Evolutionary conservation across 306 rosid species (phyloP).

Genomic region (Aeschynomene evenia): DNA sequence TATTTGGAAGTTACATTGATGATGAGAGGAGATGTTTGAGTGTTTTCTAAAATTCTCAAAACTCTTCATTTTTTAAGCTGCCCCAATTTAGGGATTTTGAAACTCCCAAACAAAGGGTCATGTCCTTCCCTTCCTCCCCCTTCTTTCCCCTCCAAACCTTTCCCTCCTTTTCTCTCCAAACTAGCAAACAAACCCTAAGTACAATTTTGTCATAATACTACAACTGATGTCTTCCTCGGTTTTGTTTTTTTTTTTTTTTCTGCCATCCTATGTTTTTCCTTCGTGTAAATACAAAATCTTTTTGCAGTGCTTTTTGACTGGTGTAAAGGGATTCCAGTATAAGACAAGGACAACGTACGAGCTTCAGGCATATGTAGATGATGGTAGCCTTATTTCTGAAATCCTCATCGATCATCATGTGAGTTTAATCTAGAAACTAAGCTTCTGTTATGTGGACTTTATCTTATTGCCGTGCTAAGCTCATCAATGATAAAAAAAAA

Average conservation of each 20-base stretch:
- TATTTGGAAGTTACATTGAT: no score
- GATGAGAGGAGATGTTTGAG: no score
- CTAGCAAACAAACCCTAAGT: no score
- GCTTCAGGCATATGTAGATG: slow-evolving; percentile 79
- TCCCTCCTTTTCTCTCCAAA: no score
- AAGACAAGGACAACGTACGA: slow-evolving; percentile 60
- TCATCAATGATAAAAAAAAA: slow-evolving; percentile 22
- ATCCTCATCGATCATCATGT: slow-evolving; percentile 71
- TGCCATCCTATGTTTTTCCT: slow-evolving; percentile 19
- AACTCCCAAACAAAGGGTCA: no score
- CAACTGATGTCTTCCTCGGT: not conserved
- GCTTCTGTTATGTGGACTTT: slow-evolving; percentile 16
- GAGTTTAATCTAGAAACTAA: slow-evolving; percentile 38
- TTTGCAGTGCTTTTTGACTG: slow-evolving; percentile 86
- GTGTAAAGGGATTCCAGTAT: slow-evolving; percentile 82
- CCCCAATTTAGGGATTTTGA: no score
- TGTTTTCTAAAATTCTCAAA: no score
- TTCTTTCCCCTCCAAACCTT: no score
- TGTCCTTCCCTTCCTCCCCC: no score
- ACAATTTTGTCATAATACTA: not conserved
- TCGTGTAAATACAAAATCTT: slow-evolving; percentile 22
- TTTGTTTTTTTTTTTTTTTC: no score
- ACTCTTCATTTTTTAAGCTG: no score
- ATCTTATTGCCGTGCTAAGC: slow-evolving; percentile 1
- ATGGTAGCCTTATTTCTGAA: slow-evolving; percentile 90